phyloP scores from a whole-genome alignment of 805 yeast genomes.

The Candida gorgasii region DNA sequence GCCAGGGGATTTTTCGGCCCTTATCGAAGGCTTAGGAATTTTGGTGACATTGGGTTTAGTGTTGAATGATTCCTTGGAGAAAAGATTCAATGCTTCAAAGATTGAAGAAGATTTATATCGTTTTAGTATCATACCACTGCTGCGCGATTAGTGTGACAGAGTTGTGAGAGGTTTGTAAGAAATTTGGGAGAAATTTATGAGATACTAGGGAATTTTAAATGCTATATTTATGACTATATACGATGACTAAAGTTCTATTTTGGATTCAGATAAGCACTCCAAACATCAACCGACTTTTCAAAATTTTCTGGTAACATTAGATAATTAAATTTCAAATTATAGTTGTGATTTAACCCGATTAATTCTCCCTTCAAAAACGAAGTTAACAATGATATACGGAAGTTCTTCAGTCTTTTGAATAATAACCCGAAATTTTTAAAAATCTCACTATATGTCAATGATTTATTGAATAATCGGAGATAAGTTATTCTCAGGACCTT shows the following conservation, averaged over 20 bases:
- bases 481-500: slow-evolving; percentile 21
- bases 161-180: not conserved
- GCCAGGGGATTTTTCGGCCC: not conserved
- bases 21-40: no score
- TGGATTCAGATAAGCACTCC: no score
- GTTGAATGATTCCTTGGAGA: slow-evolving; percentile 5
- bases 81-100: slow-evolving; percentile 10
- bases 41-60: not conserved
- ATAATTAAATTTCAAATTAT: slow-evolving; percentile 30
- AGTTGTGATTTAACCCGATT: slow-evolving; percentile 25
- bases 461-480: slow-evolving; percentile 34
- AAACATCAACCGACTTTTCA: slow-evolving; percentile 26
- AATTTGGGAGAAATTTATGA: no score
- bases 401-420: slow-evolving; percentile 30
- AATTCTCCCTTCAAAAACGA: slow-evolving; percentile 30
- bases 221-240: no score
- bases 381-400: slow-evolving; percentile 23
- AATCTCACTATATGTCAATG: slow-evolving; percentile 38
- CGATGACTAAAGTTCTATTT: no score
- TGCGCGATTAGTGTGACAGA: not conserved
- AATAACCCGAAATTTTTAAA: slow-evolving; percentile 31
- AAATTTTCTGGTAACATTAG: slow-evolving; percentile 37
- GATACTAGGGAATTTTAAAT: no score
- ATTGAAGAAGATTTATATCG: slow-evolving; percentile 5
- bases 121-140: slow-evolving; percentile 6